A percentile compares a stretch with the other conserved stretches of the same genome.
Conservation (phyloP, 805 yeast genomes). For the Suhomyces sp. region DNA sequence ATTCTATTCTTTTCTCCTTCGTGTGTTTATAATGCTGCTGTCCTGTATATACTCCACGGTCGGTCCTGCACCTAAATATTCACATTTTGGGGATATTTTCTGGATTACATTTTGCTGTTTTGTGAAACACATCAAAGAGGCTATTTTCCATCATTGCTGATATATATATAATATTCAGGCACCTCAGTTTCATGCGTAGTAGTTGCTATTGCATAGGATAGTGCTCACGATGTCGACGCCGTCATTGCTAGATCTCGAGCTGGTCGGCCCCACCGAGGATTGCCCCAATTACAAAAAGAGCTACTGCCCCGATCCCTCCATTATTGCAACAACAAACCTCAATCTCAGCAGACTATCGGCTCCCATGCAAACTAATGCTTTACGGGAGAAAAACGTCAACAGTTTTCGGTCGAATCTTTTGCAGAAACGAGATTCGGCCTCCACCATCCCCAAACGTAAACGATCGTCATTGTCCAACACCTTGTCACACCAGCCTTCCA, state of each 20-base stretch:
- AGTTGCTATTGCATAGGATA: background rate
- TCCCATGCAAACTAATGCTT: background rate
- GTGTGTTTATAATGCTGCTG: background rate
- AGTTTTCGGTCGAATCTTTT: background rate
- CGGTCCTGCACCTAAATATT: background rate
- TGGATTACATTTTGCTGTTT: background rate
- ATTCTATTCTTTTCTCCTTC: background rate
- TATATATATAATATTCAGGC: background rate
- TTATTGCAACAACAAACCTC: slow-evolving; percentile 12
- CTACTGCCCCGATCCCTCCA: slow-evolving; percentile 8
- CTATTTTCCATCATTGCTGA: background rate
- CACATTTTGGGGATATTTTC: background rate
- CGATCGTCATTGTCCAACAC: background rate
- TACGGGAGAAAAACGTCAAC: background rate
- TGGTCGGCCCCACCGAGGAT: background rate
- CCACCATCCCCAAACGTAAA: background rate
- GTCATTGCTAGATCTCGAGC: background rate
- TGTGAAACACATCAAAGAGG: background rate
- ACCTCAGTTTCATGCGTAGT: background rate
- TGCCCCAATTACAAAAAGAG: background rate
- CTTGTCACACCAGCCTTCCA: slow-evolving; percentile 35
- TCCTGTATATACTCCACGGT: background rate
- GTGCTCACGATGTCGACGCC: background rate
- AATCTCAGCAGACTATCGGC: slow-evolving; percentile 6
- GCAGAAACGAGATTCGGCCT: slow-evolving; percentile 2